These are phyloP conservation scores for Emergomyces africanus DNA, from an alignment of 2,329 filamentous ascomycete genomes.

Conservation along the genomic window DNA sequence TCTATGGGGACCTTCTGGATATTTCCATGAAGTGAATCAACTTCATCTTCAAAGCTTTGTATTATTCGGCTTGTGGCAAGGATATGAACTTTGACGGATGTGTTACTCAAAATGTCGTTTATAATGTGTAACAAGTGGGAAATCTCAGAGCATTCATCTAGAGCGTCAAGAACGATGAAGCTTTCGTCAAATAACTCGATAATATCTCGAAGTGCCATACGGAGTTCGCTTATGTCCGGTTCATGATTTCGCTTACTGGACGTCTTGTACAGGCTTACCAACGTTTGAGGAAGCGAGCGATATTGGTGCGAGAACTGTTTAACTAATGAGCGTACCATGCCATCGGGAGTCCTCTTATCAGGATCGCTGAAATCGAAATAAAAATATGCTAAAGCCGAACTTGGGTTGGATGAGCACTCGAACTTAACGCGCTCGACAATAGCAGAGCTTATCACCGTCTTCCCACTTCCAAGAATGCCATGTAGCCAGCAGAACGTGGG, in stretches of 20 bases:
- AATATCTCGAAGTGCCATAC: not conserved
- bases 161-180: slow-evolving; percentile 11
- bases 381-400: slow-evolving; percentile 8
- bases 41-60: slow-evolving; percentile 7
- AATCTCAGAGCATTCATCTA: slow-evolving; percentile 11
- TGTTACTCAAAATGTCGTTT: not conserved
- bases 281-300: not conserved
- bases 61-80: slow-evolving; percentile 10
- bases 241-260: slow-evolving; percentile 4
- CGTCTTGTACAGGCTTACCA: not conserved
- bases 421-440: not conserved
- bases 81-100: slow-evolving; percentile 4
- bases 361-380: slow-evolving; percentile 13
- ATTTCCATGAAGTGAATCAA: not conserved
- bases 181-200: not conserved
- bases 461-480: slow-evolving; percentile 7
- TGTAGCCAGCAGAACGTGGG: slow-evolving; percentile 8
- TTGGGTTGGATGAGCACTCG: not conserved
- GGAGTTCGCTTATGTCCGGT: slow-evolving; percentile 2
- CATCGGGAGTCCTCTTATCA: slow-evolving; percentile 8
- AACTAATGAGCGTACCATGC: slow-evolving; percentile 8
- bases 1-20: not conserved
- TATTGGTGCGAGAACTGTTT: not conserved
- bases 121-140: not conserved
- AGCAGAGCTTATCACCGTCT: slow-evolving; percentile 7